phyloP scores from a whole-genome alignment of 1,284 basidiomycete species.

The Schizophyllum commune region DNA sequence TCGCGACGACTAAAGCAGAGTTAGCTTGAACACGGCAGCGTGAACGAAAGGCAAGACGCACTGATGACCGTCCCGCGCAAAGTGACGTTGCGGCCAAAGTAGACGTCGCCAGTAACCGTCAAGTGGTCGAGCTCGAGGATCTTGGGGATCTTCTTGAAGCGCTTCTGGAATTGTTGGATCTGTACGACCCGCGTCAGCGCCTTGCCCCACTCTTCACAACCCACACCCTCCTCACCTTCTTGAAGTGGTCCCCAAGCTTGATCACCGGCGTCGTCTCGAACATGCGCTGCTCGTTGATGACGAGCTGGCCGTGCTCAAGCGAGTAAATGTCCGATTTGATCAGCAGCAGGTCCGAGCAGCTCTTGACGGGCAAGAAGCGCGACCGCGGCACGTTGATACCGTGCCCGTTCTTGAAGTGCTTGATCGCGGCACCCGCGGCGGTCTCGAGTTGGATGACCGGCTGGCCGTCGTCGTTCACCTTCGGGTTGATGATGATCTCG shows the following conservation, averaged over 20 bases:
- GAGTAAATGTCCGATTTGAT: constrained; percentile 98
- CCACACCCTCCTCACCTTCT: constrained; percentile 44
- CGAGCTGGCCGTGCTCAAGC: constrained; percentile 88
- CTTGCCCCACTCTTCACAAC: background rate
- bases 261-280: constrained; percentile 96
- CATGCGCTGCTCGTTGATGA: constrained; percentile 86
- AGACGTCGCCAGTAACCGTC: constrained; percentile 94
- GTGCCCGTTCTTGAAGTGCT: constrained; percentile 92
- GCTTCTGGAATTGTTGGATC: constrained; percentile 96
- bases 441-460: constrained; percentile 93
- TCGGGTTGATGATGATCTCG: constrained; percentile 94
- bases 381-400: constrained; percentile 97
- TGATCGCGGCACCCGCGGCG: constrained; percentile 95
- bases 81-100: constrained; percentile 91
- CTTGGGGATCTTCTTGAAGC: constrained; percentile 96
- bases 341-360: constrained; percentile 84
- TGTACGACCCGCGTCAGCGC: constrained; percentile 24
- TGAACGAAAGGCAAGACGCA: constrained; percentile 16
- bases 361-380: constrained; percentile 96
- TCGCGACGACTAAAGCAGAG: constrained; percentile 58
- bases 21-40: background rate
- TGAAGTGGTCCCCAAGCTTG: constrained; percentile 93
- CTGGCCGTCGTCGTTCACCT: constrained; percentile 81
- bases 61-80: constrained; percentile 84
- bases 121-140: constrained; percentile 94